Conservation (phyloP, 345 rosid species). For the Heritiera littoralis region DNA sequence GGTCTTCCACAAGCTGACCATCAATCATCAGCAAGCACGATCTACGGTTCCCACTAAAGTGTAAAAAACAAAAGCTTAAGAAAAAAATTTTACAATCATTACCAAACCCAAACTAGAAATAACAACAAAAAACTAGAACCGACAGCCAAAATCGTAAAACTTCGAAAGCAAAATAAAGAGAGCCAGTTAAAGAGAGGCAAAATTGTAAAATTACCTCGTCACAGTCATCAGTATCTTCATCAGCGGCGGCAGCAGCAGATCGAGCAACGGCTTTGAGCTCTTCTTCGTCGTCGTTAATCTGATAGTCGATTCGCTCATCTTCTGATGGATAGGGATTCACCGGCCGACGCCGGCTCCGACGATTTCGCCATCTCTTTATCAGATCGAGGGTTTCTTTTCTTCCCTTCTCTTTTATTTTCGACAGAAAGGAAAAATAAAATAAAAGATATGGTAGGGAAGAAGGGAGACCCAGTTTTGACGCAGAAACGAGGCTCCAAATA, state of each 20-base stretch:
- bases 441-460: too few relatives aligned
- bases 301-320: conserved; percentile 63
- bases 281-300: conserved; percentile 75
- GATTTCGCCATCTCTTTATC: conserved; percentile 40
- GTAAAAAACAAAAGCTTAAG: too few relatives aligned
- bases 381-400: conserved; percentile 46
- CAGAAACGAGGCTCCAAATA: neutral
- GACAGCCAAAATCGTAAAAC: too few relatives aligned
- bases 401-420: neutral
- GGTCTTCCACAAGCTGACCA: too few relatives aligned
- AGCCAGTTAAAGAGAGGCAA: neutral
- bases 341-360: conserved; percentile 63
- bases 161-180: neutral
- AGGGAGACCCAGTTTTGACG: neutral
- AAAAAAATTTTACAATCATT: too few relatives aligned
- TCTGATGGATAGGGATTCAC: conserved; percentile 62
- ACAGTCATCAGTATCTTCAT: conserved; percentile 33
- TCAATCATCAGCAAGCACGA: too few relatives aligned
- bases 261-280: conserved; percentile 97
- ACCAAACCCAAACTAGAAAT: too few relatives aligned
- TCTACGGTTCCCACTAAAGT: too few relatives aligned
- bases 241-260: conserved; percentile 53
- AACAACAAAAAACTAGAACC: too few relatives aligned
- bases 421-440: neutral
- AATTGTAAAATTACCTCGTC: conserved; percentile 50